Base-by-base conservation (phyloP, 225 moss, liverwort and hornwort genomes). In the Lunularia cruciata region DNA sequence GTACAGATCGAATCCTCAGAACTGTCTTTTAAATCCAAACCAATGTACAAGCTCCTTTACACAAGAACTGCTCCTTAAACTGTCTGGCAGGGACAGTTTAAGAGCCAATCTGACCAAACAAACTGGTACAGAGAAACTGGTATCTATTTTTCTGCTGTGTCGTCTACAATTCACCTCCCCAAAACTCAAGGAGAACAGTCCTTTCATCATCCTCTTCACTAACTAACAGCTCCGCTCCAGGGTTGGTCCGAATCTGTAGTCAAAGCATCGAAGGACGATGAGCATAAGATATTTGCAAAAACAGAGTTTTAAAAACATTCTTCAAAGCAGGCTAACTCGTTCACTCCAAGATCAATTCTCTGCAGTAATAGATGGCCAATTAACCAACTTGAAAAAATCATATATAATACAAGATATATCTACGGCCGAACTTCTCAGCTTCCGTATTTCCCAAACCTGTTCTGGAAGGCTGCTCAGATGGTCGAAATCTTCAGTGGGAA, bases 401-500 rank as follows among this genome's bases (percentile, higher is more conserved):
- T 18, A 15, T 35, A 26, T 19, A 25, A 34, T 55, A 1, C 0
- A 3, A 18, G 42, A 42, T 6, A 12, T 12, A 6, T 6, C 42
- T 42, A 12, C 42, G n/a, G 3, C 10, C 1, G 23, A 47, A 46
- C 15, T 55, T 19, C 30, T 27, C 8, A 33, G 11, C 3, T 6
- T 43, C 2, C 8, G 18, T 33, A n/a, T n/a, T n/a, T n/a, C n/a
- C n/a, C n/a, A n/a, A n/a, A 72, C 75, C 78, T 82, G 82, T 26
- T 65, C 0, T 7, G 61, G 26, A 1, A 82, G 0, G 46, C 27
- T 77, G 71, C 53, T 56, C 5, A 83, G 13, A 15, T 39, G 67
- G 5, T 80, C 5, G 40, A 80, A 26, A 16, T 80, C 80, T 18
- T 77, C 83, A 10, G 63, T 47, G 27, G 77, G 28, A 0, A 83